These are phyloP conservation scores for Boletus pseudo-olivaceus DNA, from an alignment of 768 basidiomycete genomes.

Conservation along the genomic window DNA sequence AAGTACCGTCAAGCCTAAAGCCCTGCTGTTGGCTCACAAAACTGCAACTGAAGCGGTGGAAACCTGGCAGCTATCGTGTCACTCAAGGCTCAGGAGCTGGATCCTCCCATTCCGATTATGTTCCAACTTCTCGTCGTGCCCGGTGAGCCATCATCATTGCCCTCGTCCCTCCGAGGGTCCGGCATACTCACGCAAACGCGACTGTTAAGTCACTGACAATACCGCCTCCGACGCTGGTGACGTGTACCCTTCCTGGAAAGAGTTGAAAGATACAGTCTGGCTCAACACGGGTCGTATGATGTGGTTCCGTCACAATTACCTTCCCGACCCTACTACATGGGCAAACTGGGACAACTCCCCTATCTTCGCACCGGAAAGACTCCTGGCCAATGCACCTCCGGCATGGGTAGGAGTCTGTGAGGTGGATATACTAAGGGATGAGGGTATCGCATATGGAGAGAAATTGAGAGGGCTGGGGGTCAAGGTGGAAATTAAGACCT, in stretches of 20 bases:
- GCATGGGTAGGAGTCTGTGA: slow-evolving; percentile 65
- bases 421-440: slow-evolving; percentile 62
- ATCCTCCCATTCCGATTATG: slow-evolving; percentile 50
- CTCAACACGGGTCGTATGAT: slow-evolving; percentile 60
- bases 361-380: slow-evolving; percentile 58
- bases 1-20: slow-evolving; percentile 13
- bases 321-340: slow-evolving; percentile 57
- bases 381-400: slow-evolving; percentile 48
- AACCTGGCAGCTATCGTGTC: slow-evolving; percentile 66
- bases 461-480: slow-evolving; percentile 53
- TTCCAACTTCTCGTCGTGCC: slow-evolving; percentile 73
- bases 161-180: background rate
- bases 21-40: background rate
- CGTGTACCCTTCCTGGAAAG: slow-evolving; percentile 48
- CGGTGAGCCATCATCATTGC: slow-evolving; percentile 14
- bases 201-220: slow-evolving; percentile 54
- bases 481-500: slow-evolving; percentile 50
- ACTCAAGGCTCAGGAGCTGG: slow-evolving; percentile 52
- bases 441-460: slow-evolving; percentile 61
- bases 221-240: slow-evolving; percentile 45
- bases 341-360: slow-evolving; percentile 69
- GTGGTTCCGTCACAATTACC: slow-evolving; percentile 69
- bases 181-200: background rate
- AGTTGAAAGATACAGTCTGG: slow-evolving; percentile 57
- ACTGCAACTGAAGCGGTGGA: slow-evolving; percentile 47